Evolutionary conservation across 2,329 filamentous ascomycete species (phyloP), one percentile per base, ranked within the genome.

Genomic region (Nannizziopsis arthrosporioides): DNA sequence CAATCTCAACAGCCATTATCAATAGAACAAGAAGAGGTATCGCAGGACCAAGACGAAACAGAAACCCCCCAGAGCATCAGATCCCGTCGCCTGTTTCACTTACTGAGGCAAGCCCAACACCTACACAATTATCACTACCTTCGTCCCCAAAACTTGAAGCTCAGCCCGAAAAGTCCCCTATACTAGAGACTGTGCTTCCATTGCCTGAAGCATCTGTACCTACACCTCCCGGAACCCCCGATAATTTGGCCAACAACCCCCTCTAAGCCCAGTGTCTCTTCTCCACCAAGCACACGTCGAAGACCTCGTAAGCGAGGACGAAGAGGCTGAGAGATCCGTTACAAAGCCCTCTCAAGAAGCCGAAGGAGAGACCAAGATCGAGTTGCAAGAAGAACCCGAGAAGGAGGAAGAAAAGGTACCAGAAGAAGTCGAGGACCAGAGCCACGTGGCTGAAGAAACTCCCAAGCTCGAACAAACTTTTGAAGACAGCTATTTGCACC

Each of bases 181-280:
- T 49, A 47, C 56, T 51, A 47, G 51, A 57, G 49, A 57, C 44
- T 18, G 51, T 53, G 40, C 48, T 27, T 36, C 47, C 42, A 10
- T 50, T 51, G 31, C 48, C 50, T 35, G 47, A 52, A 14, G 49
- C 56, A 15, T 31, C 54, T 32, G 37, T 46, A 9, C 42, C 53
- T 41, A 50, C 48, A 10, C 47, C 44, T 2, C 48, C 50, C 22
- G 50, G 12, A 11, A 51, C 51, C 12, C 44, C 50, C 11, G 47
- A 51, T 31, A 51, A 45, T 40, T 44, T 47, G 10, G 46, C 27
- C 19, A 39, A 49, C 19, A 48, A 44, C 7, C 45, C 14, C 40
- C 37, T 27, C 41, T 44, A 11, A 44, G 46, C 14, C 37, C 47
- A 19, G 19, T 39, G 18, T n/a, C 34, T n/a, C 39, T 10, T 35